phyloP scores from a whole-genome alignment of 2,329 filamentous ascomycete species.

The Blastomyces silverae region DNA sequence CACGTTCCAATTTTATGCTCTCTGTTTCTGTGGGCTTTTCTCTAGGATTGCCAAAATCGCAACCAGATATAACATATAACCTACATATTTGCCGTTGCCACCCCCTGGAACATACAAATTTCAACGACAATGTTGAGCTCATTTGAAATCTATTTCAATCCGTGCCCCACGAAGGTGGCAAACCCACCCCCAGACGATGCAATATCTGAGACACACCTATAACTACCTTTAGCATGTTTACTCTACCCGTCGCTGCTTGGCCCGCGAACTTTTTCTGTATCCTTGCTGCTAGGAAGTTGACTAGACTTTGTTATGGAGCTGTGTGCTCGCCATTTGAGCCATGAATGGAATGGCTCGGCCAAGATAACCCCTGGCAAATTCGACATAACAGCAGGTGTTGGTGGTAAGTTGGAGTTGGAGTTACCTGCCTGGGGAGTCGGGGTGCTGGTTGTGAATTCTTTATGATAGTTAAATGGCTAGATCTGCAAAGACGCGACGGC shows the following conservation, averaged over 20 bases:
- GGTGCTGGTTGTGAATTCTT: constrained; percentile 20
- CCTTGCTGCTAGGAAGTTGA: not conserved
- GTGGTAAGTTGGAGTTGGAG: constrained; percentile 22
- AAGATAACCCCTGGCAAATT: constrained; percentile 19
- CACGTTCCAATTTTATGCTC: not conserved
- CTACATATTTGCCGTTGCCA: too few relatives aligned
- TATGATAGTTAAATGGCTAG: not conserved
- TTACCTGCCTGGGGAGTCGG: constrained; percentile 24
- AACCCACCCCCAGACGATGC: not conserved
- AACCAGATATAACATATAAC: not conserved
- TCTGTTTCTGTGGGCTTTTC: too few relatives aligned
- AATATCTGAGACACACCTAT: not conserved
- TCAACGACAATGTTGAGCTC: not conserved
- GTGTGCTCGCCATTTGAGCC: not conserved
- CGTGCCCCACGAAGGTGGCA: not conserved
- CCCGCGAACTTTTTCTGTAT: not conserved
- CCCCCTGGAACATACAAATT: not conserved
- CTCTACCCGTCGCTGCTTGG: not conserved
- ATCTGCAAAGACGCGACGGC: not conserved
- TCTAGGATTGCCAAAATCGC: not conserved
- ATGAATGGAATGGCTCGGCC: not conserved
- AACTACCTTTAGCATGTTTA: too few relatives aligned
- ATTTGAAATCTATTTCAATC: not conserved
- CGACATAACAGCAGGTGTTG: constrained; percentile 18
- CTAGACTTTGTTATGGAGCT: too few relatives aligned